Conservation (phyloP, 139 green algal species). For the Edaphochlamys debaryana region DNA sequence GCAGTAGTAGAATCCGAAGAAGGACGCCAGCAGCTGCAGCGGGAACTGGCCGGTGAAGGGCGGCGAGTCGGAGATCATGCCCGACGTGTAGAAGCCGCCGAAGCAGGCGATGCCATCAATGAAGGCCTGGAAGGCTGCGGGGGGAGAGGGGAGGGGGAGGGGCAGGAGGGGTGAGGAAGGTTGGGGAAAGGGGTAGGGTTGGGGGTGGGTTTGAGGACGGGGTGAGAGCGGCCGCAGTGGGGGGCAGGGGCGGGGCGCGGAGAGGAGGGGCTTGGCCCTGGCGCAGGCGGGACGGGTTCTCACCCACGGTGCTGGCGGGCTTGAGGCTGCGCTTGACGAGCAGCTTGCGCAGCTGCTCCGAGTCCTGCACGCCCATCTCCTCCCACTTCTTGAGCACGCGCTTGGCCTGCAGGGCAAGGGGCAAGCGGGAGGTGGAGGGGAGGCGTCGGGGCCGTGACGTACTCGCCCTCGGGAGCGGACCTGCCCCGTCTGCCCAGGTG, state of each 20-base stretch:
- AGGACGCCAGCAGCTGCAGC: constrained; percentile 43
- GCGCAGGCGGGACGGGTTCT: no score
- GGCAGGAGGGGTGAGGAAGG: background rate
- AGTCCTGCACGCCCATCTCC: constrained; percentile 40
- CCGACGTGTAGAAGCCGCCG: constrained; percentile 51
- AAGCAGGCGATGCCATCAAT: constrained; percentile 45
- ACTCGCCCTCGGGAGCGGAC: no score
- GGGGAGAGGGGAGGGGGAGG: background rate
- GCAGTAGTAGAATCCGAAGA: constrained; percentile 49
- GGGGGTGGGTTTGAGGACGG: no score
- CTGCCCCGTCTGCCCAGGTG: no score
- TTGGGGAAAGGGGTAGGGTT: no score
- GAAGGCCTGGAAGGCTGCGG: constrained; percentile 33
- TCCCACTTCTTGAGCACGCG: constrained; percentile 38
- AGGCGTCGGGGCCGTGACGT: background rate
- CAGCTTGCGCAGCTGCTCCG: constrained; percentile 57
- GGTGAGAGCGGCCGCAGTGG: no score
- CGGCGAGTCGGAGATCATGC: constrained; percentile 22
- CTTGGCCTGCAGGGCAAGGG: background rate
- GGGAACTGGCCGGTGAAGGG: constrained; percentile 47
- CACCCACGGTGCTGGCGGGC: constrained; percentile 29
- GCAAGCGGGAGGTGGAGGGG: background rate
- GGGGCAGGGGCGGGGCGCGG: no score
- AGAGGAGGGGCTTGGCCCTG: no score
- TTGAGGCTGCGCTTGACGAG: constrained; percentile 45